Conservation (phyloP, 2,329 filamentous ascomycete species). For the Passalora sequoiae region DNA sequence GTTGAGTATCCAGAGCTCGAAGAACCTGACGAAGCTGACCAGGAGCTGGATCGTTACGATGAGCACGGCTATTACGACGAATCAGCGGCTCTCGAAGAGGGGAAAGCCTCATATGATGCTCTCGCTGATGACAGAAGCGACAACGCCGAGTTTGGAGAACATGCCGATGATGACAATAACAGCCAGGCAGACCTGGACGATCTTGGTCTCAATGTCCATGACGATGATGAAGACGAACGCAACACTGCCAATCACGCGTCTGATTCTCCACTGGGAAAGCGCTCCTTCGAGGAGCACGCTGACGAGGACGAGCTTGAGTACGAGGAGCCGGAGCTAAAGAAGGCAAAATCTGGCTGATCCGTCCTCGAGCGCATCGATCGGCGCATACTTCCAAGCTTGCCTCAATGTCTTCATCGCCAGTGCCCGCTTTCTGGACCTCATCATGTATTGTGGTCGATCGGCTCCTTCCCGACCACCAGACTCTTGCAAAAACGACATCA, state of each 20-base stretch:
- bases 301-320: constrained; percentile 23
- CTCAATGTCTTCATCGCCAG: too few relatives aligned
- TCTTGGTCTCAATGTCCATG: constrained; percentile 29
- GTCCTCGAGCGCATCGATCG: too few relatives aligned
- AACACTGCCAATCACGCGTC: constrained; percentile 5
- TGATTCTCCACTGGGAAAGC: constrained; percentile 29
- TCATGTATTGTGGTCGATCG: too few relatives aligned
- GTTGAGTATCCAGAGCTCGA: constrained; percentile 7
- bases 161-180: too few relatives aligned
- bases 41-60: constrained; percentile 6
- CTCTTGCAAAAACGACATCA: too few relatives aligned
- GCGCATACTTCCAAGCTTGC: too few relatives aligned
- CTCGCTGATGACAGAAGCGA: constrained; percentile 14
- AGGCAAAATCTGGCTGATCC: constrained; percentile 16
- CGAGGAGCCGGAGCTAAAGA: constrained; percentile 25
- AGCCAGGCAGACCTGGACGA: too few relatives aligned
- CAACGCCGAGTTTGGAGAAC: constrained; percentile 5
- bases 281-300: constrained; percentile 29
- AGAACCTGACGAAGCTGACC: constrained; percentile 8
- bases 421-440: too few relatives aligned
- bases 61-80: constrained; percentile 11
- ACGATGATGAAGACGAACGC: constrained; percentile 7
- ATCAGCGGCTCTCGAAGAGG: constrained; percentile 10
- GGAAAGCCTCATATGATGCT: too few relatives aligned
- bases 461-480: too few relatives aligned